Evolutionary conservation across 176 grass and related monocot genomes (phyloP).

Genomic region (Thinopyrum elongatum): DNA sequence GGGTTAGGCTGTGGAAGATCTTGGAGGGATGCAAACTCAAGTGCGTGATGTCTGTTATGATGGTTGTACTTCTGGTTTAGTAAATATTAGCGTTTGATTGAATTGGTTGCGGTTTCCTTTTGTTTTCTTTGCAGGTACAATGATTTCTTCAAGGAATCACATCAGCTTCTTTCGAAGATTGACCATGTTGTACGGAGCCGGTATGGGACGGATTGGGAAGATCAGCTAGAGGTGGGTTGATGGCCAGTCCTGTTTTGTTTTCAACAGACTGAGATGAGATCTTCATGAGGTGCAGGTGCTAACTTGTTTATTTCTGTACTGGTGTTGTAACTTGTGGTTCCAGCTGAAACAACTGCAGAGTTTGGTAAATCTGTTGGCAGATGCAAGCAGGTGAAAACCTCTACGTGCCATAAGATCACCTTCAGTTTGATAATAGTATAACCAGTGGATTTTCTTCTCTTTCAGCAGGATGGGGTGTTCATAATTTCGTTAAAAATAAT

Average conservation of each 20-base stretch:
- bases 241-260: not conserved
- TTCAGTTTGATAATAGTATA: slow-evolving; percentile 22
- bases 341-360: slow-evolving; percentile 73
- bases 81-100: slow-evolving; percentile 8
- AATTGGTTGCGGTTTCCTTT: not conserved
- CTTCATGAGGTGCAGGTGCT: slow-evolving; percentile 5
- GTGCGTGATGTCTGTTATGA: slow-evolving; percentile 34
- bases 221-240: slow-evolving; percentile 58
- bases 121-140: slow-evolving; percentile 45
- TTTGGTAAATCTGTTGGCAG: slow-evolving; percentile 54
- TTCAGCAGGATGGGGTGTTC: not conserved
- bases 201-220: slow-evolving; percentile 79
- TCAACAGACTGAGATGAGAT: not conserved
- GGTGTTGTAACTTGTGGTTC: slow-evolving; percentile 35
- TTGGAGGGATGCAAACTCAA: slow-evolving; percentile 65
- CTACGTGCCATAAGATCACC: not conserved
- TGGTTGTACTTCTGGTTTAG: not conserved
- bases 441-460: not conserved
- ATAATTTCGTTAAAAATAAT: not conserved
- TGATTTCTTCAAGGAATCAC: slow-evolving; percentile 77
- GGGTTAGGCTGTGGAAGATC: slow-evolving; percentile 51
- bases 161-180: slow-evolving; percentile 57
- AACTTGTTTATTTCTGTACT: slow-evolving; percentile 25
- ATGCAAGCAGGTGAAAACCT: slow-evolving; percentile 65
- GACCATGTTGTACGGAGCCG: slow-evolving; percentile 36